phyloP scores from a whole-genome alignment of 371 early-diverging fungal genomes.

The Mucor saturninus region DNA sequence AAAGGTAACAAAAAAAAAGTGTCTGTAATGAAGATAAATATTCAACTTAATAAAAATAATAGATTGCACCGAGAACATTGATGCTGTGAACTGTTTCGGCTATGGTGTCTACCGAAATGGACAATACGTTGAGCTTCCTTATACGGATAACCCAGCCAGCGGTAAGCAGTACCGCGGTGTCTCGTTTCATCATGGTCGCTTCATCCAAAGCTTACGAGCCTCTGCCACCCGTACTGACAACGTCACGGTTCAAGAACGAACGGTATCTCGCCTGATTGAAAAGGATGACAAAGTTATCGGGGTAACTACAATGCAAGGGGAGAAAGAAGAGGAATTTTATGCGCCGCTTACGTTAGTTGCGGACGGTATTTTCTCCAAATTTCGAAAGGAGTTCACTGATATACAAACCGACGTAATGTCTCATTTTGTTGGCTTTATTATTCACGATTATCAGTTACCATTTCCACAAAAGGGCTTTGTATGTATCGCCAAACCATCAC shows the following conservation, averaged over 20 bases:
- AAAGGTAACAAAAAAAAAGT: slow-evolving; percentile 41
- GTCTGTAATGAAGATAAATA: background rate
- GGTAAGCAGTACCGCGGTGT: slow-evolving; percentile 56
- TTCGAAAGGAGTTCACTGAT: slow-evolving; percentile 75
- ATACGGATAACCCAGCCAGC: slow-evolving; percentile 45
- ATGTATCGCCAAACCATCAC: slow-evolving; percentile 81
- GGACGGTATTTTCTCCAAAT: slow-evolving; percentile 95
- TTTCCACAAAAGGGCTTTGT: slow-evolving; percentile 91
- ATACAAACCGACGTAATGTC: slow-evolving; percentile 63
- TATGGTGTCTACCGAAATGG: slow-evolving; percentile 73
- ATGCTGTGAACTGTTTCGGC: slow-evolving; percentile 79
- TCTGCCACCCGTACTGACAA: slow-evolving; percentile 56
- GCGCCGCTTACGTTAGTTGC: slow-evolving; percentile 84
- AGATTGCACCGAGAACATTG: slow-evolving; percentile 81
- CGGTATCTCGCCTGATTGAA: slow-evolving; percentile 63
- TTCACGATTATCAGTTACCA: slow-evolving; percentile 77
- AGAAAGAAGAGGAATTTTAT: slow-evolving; percentile 36
- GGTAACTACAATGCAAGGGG: slow-evolving; percentile 26
- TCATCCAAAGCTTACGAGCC: slow-evolving; percentile 81
- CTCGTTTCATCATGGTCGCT: slow-evolving; percentile 90
- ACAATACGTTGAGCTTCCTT: slow-evolving; percentile 60
- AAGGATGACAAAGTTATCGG: slow-evolving; percentile 61
- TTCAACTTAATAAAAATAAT: background rate
- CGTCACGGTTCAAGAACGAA: slow-evolving; percentile 76
- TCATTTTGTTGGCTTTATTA: slow-evolving; percentile 82